phyloP scores from a whole-genome alignment of 768 basidiomycete genomes.

The Termitomyces sp. region DNA sequence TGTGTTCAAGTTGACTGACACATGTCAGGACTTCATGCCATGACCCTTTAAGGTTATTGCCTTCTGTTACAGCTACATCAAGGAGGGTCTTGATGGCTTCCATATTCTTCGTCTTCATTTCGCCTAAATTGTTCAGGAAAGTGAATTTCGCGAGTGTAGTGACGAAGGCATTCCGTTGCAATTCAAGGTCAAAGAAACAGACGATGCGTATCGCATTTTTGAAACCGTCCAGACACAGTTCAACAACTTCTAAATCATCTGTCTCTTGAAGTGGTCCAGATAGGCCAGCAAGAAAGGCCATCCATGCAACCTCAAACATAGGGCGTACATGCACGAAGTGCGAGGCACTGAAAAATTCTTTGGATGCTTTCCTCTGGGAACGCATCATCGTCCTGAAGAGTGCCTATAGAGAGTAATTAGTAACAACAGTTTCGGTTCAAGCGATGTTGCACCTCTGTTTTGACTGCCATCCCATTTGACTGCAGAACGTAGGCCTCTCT shows the following conservation, averaged over 20 bases:
- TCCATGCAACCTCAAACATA: constrained; percentile 99
- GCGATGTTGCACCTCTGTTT: constrained; percentile 72
- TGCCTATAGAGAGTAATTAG: constrained; percentile 44
- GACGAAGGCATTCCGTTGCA: constrained; percentile 98
- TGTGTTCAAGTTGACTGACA: constrained; percentile 97
- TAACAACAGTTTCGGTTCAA: not conserved
- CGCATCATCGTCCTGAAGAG: constrained; percentile 91
- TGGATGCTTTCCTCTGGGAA: constrained; percentile 82
- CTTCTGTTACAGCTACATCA: constrained; percentile 95
- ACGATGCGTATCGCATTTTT: constrained; percentile 95
- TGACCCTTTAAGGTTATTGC: constrained; percentile 90
- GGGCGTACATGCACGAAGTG: constrained; percentile 95
- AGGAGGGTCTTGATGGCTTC: constrained; percentile 95
- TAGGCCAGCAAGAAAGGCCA: constrained; percentile 92
- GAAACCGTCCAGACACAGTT: constrained; percentile 92
- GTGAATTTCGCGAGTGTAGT: constrained; percentile 96
- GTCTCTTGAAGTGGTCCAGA: constrained; percentile 94
- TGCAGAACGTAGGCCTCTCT: constrained; percentile 95
- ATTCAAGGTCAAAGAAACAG: constrained; percentile 94
- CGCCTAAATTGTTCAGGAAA: constrained; percentile 94
- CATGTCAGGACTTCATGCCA: constrained; percentile 97
- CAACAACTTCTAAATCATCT: constrained; percentile 89
- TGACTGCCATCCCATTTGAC: constrained; percentile 93
- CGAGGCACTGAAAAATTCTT: constrained; percentile 92
- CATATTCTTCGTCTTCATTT: constrained; percentile 99